Base-by-base conservation (phyloP, 2,329 filamentous ascomycete genomes). In the Pseudofabraea citricarpa region DNA sequence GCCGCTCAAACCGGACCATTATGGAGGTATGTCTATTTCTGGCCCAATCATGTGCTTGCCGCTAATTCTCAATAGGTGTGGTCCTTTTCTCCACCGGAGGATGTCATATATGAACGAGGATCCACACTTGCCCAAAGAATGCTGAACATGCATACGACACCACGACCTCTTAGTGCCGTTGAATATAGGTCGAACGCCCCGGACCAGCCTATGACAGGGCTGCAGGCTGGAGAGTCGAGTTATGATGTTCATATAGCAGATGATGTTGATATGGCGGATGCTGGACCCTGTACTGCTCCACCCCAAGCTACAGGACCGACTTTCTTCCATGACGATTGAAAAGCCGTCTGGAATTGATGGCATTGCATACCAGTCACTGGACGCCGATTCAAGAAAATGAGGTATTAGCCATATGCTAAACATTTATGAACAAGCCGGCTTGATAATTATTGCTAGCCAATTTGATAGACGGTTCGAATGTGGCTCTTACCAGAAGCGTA, bases 11-110 rank as follows among this genome's bases (percentile, higher is more conserved):
- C 44, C 82, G 90, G 50, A 97, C 94, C 0, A 86, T 97, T 50
- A 98, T 98, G 93, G 93, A 98, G 83, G 91, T 94, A 69, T 70
- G 83, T 64, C 37, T 23, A 23, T 27, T 27, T 45, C 12, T n/a
- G 23, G 12, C 40, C 13, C 13, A 6, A 32, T 32, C n/a, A n/a
- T 32, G 1, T 13, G 5, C 35, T 13, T 15, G 23, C 44, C 29
- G 48, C 64, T 68, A 63, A 68, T 55, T 29, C 8, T 36, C 41
- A 33, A 36, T 48, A 95, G 89, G 89, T 96, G 3, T 96, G 90
- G 89, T 91, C 87, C 8, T 96, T 96, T 63, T 90, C 91, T 4
- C 90, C 91, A 12, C 88, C 89, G 0, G 84, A 88, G 46, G 86
- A 88, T 41, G 46, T 69, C 74, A 18, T 73, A 71, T 50, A 67